Percentiles rank a stretch among this genome's conserved stretches.
Evolutionary conservation across 495 filamentous ascomycete species (phyloP).

Genomic region (Aspergillus funiculosus): DNA sequence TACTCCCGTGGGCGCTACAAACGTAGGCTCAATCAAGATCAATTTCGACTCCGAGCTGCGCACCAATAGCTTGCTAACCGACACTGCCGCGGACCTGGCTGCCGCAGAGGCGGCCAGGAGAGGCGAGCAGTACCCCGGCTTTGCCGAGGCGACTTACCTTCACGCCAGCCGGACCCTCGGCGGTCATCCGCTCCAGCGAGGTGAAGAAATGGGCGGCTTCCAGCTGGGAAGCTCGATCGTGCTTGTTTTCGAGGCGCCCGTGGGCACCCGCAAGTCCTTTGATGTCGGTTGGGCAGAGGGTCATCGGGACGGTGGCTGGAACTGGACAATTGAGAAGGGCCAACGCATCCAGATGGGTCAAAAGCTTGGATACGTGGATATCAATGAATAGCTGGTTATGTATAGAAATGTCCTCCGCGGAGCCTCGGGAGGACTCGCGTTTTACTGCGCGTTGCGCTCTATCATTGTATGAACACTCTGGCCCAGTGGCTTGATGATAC

Average conservation of each 20-base stretch:
- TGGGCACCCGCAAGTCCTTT: slow-evolving; percentile 54
- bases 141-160: slow-evolving; percentile 83
- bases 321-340: slow-evolving; percentile 77
- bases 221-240: slow-evolving; percentile 94
- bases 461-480: slow-evolving; percentile 4
- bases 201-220: slow-evolving; percentile 98
- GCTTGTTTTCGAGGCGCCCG: slow-evolving; percentile 92
- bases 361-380: slow-evolving; percentile 63
- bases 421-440: too few relatives aligned
- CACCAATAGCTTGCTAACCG: slow-evolving; percentile 84
- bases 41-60: slow-evolving; percentile 95
- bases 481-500: not conserved
- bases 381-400: slow-evolving; percentile 13
- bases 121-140: slow-evolving; percentile 78
- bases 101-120: slow-evolving; percentile 68
- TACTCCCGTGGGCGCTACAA: slow-evolving; percentile 95
- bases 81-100: slow-evolving; percentile 78
- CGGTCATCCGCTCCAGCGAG: slow-evolving; percentile 75
- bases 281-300: slow-evolving; percentile 58
- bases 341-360: slow-evolving; percentile 85
- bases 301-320: slow-evolving; percentile 61
- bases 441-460: not conserved
- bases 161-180: slow-evolving; percentile 68
- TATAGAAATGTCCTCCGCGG: slow-evolving; percentile 1
- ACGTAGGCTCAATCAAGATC: slow-evolving; percentile 93